A percentile compares a stretch with the other conserved stretches of the same genome.
phyloP scores from a whole-genome alignment of 202 grass and related monocot genomes.

The Cymbopogon flexuosus region DNA sequence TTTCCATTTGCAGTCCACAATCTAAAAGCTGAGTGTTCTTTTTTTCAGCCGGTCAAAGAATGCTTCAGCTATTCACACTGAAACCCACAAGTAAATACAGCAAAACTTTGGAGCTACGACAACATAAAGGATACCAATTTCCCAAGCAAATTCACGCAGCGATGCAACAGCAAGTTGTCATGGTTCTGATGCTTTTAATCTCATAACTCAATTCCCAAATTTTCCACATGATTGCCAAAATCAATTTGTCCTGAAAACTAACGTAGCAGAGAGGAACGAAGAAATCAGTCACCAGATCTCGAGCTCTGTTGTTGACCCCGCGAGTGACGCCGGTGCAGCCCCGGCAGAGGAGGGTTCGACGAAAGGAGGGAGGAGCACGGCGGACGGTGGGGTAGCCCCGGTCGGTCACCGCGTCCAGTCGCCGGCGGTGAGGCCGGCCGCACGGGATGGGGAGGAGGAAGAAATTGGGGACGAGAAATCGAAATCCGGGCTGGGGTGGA shows the following conservation, averaged over 20 bases:
- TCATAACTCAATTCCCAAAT: background rate
- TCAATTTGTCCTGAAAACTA: background rate
- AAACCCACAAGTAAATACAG: background rate
- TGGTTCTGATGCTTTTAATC: background rate
- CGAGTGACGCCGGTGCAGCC: background rate
- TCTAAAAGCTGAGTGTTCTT: background rate
- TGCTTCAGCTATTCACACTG: background rate
- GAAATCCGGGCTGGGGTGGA: background rate
- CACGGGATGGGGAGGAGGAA: background rate
- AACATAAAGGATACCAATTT: background rate
- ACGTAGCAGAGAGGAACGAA: no score
- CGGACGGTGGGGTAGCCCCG: background rate
- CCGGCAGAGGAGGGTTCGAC: background rate
- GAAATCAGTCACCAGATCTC: background rate
- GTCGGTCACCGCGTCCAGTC: background rate
- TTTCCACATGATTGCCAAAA: background rate
- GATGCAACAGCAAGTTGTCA: background rate
- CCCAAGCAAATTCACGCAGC: background rate
- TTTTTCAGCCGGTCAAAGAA: background rate
- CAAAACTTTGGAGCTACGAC: background rate
- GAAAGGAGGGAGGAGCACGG: no score
- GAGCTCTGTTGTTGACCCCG: background rate
- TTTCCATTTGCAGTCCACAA: background rate
- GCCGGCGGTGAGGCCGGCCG: slow-evolving; percentile 7
- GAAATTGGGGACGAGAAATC: background rate